Base-by-base conservation (phyloP, 2,329 filamentous ascomycete genomes). In the Trichoderma guizhouense region DNA sequence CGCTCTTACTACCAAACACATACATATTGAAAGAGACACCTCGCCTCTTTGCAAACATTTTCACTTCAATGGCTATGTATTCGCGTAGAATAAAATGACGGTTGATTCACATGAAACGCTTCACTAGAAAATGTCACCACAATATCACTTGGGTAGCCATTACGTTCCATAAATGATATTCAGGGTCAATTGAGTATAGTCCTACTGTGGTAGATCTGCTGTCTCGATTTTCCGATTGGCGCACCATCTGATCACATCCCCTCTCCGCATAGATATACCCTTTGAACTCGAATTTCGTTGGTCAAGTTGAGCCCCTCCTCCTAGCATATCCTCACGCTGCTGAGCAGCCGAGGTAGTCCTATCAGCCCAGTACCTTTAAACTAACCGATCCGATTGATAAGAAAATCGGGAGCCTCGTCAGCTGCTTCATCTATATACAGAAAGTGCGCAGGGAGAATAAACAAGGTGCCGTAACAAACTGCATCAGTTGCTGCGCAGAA, bases 61-160 rank as follows among this genome's bases (percentile, higher is more conserved):
- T 51, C 8, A 12, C n/a, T 21, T 51, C n/a, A 1, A 51, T 21
- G 0, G 43, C 3, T 21, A 8, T 12, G 9, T 21, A 1, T 2
- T 21, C 4, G 1, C 2, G 0, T 3, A 11, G 1, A 9, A 5
- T 5, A 0, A 21, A 21, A 21, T 47, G 8, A 1, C 4, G 0
- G 8, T 3, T 21, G 9, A 12, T 51, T 21, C 43, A 51, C n/a
- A 51, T 51, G 9, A 21, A 21, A 21, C 7, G 39, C 7, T 9
- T 11, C 5, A n/a, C 39, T 21, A 1, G 2, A 21, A 21, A n/a
- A 9, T n/a, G 2, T 1, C 18, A 18, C 1, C 34, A 18, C 7
- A 18, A 21, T 3, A n/a, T 51, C 9, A 51, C 43, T 12, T 21
- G 43, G n/a, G 5, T 12, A 3, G n/a, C 9, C 9, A 12, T 51